Percentiles rank a stretch among this genome's conserved stretches.
phyloP scores from a whole-genome alignment of 2,329 filamentous ascomycete genomes.

The Fusarium sp. region DNA sequence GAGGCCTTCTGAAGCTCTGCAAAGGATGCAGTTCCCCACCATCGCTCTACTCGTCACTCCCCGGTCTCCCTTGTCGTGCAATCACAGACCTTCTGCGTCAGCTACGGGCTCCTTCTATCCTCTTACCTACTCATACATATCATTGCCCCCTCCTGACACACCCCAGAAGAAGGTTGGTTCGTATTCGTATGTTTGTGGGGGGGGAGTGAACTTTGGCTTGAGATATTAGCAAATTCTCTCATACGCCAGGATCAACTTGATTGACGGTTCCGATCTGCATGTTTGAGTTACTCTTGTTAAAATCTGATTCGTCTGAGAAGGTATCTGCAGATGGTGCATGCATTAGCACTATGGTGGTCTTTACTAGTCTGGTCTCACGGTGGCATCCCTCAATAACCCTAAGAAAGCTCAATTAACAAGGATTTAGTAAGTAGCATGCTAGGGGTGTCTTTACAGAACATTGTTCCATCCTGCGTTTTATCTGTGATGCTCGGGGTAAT shows the following conservation, averaged over 20 bases:
- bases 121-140: too few relatives aligned
- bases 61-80: too few relatives aligned
- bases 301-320: too few relatives aligned
- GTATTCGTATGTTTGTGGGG: accelerated
- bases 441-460: accelerated
- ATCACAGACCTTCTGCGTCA: too few relatives aligned
- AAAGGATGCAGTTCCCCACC: too few relatives aligned
- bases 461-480: accelerated
- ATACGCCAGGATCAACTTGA: too few relatives aligned
- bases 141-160: not conserved
- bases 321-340: not conserved
- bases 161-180: not conserved
- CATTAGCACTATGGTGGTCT: not conserved
- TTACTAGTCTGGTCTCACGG: accelerated
- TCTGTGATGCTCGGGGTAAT: too few relatives aligned
- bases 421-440: accelerated
- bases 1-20: too few relatives aligned
- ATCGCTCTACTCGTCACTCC: too few relatives aligned
- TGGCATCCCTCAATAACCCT: accelerated
- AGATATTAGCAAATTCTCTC: accelerated
- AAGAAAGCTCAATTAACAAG: not conserved
- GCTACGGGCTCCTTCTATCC: too few relatives aligned
- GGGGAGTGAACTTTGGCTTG: accelerated
- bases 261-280: too few relatives aligned
- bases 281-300: too few relatives aligned